Conservation (phyloP, 148 eudicot species). For the Rhododendron simsii region DNA sequence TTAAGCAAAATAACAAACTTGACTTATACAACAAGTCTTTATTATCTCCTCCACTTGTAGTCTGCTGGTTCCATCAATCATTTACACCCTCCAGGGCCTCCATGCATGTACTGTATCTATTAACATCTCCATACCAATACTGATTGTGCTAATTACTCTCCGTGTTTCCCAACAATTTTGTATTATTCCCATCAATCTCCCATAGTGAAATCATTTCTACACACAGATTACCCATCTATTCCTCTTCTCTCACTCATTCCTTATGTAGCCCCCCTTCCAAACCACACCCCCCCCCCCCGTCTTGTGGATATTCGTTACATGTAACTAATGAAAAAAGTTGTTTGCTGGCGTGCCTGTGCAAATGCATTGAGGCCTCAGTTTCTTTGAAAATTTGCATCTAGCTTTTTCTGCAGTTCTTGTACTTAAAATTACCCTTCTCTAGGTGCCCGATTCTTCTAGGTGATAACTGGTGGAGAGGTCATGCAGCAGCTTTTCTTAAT, state of each 20-base stretch:
- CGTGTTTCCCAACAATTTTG: not conserved
- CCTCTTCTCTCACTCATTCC: not conserved
- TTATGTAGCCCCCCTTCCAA: not conserved
- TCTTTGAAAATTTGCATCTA: constrained; percentile 15
- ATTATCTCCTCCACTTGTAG: not conserved
- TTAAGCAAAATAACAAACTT: not conserved
- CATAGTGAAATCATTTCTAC: not conserved
- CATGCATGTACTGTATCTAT: not conserved
- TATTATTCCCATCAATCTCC: not conserved
- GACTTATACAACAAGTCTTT: not conserved
- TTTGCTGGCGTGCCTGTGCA: not conserved
- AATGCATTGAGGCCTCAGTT: constrained; percentile 12
- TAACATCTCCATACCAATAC: not conserved
- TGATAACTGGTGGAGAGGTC: constrained; percentile 93
- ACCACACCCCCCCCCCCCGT: not conserved
- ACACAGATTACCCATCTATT: not conserved
- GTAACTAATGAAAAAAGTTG: not conserved
- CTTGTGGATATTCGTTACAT: not conserved
- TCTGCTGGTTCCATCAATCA: not conserved
- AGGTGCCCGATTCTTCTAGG: constrained; percentile 73
- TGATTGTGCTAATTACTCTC: not conserved
- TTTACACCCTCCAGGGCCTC: not conserved
- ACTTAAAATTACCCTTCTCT: constrained; percentile 14
- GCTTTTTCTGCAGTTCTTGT: constrained; percentile 7
- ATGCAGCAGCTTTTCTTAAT: constrained; percentile 74